phyloP scores from a whole-genome alignment of 1,139 yeast genomes.

The Pichia sp. region DNA sequence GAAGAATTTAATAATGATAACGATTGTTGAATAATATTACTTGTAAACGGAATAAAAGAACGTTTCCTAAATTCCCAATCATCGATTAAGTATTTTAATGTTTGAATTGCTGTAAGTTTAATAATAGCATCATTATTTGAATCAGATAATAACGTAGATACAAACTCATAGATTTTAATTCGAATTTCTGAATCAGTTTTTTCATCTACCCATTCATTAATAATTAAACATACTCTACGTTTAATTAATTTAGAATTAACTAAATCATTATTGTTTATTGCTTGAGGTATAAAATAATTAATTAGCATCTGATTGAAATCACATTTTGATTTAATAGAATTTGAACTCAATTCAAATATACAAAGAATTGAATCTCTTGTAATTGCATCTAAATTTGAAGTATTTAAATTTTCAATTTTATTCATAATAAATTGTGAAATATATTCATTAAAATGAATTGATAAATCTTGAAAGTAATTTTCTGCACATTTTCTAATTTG shows the following conservation, averaged over 20 bases:
- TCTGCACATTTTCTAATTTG: constrained; percentile 88
- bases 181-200: constrained; percentile 57
- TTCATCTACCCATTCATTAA: constrained; percentile 75
- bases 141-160: constrained; percentile 38
- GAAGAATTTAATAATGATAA: constrained; percentile 43
- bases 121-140: constrained; percentile 64
- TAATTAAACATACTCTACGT: constrained; percentile 69
- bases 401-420: constrained; percentile 51
- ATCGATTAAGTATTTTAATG: constrained; percentile 61
- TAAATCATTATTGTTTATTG: constrained; percentile 34
- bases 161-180: constrained; percentile 52
- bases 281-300: constrained; percentile 50
- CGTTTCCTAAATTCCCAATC: constrained; percentile 81
- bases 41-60: constrained; percentile 60
- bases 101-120: constrained; percentile 65
- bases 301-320: constrained; percentile 44
- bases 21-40: constrained; percentile 45
- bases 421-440: constrained; percentile 56
- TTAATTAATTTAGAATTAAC: constrained; percentile 56
- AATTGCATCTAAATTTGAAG: constrained; percentile 42
- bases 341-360: constrained; percentile 73
- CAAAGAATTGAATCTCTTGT: constrained; percentile 76
- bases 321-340: constrained; percentile 56
- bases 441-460: constrained; percentile 56
- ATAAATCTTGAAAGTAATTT: constrained; percentile 70